Evolutionary conservation across 2,329 filamentous ascomycete species (phyloP).

Genomic region (Aureobasidium musti): DNA sequence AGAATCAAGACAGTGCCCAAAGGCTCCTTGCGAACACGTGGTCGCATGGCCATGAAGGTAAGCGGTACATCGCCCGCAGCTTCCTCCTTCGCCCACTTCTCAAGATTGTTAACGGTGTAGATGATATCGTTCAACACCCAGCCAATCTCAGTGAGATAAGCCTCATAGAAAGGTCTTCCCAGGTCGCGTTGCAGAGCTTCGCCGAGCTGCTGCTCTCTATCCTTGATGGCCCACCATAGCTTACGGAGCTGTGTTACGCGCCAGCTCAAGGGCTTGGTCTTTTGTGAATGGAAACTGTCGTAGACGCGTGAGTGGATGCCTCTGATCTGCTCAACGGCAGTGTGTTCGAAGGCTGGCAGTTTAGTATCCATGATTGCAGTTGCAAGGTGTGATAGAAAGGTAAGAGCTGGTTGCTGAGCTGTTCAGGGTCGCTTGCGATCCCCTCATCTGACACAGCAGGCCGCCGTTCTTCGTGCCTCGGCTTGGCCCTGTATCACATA

Average conservation of each 20-base stretch:
- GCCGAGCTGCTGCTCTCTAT: constrained; percentile 70
- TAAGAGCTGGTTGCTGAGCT: neutral
- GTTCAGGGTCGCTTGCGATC: constrained; percentile 2
- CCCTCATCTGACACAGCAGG: constrained; percentile 22
- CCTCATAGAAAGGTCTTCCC: constrained; percentile 74
- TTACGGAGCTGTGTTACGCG: constrained; percentile 84
- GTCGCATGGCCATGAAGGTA: constrained; percentile 67
- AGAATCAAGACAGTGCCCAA: constrained; percentile 82
- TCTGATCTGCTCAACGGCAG: constrained; percentile 67
- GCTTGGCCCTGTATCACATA: neutral
- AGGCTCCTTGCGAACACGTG: constrained; percentile 83
- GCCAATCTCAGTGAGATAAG: constrained; percentile 70
- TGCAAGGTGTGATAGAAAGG: neutral
- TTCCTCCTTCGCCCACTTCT: constrained; percentile 83
- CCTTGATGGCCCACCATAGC: constrained; percentile 88
- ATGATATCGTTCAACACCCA: constrained; percentile 82
- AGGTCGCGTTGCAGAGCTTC: constrained; percentile 78
- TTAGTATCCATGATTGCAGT: neutral
- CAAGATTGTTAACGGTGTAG: constrained; percentile 73
- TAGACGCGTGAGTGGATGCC: constrained; percentile 62
- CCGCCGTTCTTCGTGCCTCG: constrained; percentile 9
- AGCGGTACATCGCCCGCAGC: constrained; percentile 68
- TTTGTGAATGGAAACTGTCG: constrained; percentile 72
- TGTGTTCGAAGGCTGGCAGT: constrained; percentile 46
- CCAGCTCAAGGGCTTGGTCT: constrained; percentile 80